Conservation (phyloP, 2,329 filamentous ascomycete species). For the Ceratocystis smalleyi region DNA sequence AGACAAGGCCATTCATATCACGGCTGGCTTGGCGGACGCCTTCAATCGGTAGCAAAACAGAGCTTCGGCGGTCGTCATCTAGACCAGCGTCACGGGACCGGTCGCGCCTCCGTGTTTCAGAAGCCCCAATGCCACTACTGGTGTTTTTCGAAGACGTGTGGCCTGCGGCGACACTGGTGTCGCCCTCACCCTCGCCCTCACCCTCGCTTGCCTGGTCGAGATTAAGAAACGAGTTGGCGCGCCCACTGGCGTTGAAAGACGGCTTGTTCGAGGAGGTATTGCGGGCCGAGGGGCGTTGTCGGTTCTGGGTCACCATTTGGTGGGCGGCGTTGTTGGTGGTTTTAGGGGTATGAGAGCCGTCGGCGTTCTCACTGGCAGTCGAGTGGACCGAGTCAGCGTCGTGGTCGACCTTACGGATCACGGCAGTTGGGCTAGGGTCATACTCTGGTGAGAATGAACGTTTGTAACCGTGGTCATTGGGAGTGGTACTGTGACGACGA, state of each 20-base stretch:
- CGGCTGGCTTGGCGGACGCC: conserved; percentile 25
- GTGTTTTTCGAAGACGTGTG: neutral
- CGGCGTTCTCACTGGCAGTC: conserved; percentile 15
- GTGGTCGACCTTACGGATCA: conserved; percentile 48
- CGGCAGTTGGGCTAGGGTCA: conserved; percentile 53
- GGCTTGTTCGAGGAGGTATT: conserved; percentile 26
- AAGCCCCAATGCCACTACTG: conserved; percentile 1
- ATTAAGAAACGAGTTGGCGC: conserved; percentile 35
- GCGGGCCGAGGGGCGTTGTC: conserved; percentile 15
- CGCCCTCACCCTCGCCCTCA: conserved; percentile 30
- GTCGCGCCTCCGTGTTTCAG: neutral
- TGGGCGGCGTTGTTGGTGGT: neutral
- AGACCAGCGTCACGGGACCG: conserved; percentile 18
- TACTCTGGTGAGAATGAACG: conserved; percentile 62
- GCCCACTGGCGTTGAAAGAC: conserved; percentile 22
- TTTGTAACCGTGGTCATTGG: conserved; percentile 22
- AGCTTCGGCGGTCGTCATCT: conserved; percentile 25
- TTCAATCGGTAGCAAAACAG: conserved; percentile 31
- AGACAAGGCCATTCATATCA: conserved; percentile 26
- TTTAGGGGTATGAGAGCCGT: neutral
- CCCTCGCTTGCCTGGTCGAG: conserved; percentile 34
- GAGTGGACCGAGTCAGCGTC: conserved; percentile 25
- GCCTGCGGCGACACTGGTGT: neutral
- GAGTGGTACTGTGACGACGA: conserved; percentile 12
- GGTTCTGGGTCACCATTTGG: neutral